Evolutionary conservation across 495 filamentous ascomycete species (phyloP).

Genomic region (Penicillium antarcticum): DNA sequence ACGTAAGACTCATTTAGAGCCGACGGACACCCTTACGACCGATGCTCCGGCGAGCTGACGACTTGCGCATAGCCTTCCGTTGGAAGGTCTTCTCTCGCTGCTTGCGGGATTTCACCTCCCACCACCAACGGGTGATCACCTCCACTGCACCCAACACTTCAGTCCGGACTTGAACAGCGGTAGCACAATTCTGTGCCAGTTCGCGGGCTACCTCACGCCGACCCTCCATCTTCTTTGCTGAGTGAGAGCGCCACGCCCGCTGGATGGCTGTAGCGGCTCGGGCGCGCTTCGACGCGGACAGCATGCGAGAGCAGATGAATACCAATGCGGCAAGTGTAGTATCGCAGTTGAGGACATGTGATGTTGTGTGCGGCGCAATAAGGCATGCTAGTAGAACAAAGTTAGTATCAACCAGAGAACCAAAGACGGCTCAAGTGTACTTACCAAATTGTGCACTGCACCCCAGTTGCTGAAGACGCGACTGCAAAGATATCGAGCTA

Average conservation of each 20-base stretch:
- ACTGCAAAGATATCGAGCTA: slow-evolving; percentile 13
- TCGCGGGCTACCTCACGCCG: slow-evolving; percentile 39
- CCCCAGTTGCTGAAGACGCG: slow-evolving; percentile 30
- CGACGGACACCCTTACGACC: no score
- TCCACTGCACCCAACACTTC: slow-evolving; percentile 49
- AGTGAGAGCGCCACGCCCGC: slow-evolving; percentile 36
- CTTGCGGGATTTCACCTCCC: slow-evolving; percentile 15
- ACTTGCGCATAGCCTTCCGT: neutral
- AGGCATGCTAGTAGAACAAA: slow-evolving; percentile 22
- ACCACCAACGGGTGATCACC: slow-evolving; percentile 49
- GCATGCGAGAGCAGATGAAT: slow-evolving; percentile 61
- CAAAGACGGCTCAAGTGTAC: neutral
- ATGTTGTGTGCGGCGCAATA: slow-evolving; percentile 31
- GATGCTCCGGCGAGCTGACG: neutral
- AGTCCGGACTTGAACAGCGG: slow-evolving; percentile 39
- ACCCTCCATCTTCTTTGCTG: slow-evolving; percentile 20
- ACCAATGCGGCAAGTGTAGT: slow-evolving; percentile 55
- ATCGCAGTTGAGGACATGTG: slow-evolving; percentile 41
- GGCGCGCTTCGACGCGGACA: slow-evolving; percentile 44
- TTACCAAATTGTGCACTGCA: slow-evolving; percentile 48
- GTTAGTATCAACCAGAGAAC: slow-evolving; percentile 5
- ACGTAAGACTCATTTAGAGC: no score
- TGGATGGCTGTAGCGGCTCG: slow-evolving; percentile 47
- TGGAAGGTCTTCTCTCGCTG: slow-evolving; percentile 1
- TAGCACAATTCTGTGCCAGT: slow-evolving; percentile 46